Conservation (phyloP, 2,329 filamentous ascomycete species). For the Penicillium oxalicum region DNA sequence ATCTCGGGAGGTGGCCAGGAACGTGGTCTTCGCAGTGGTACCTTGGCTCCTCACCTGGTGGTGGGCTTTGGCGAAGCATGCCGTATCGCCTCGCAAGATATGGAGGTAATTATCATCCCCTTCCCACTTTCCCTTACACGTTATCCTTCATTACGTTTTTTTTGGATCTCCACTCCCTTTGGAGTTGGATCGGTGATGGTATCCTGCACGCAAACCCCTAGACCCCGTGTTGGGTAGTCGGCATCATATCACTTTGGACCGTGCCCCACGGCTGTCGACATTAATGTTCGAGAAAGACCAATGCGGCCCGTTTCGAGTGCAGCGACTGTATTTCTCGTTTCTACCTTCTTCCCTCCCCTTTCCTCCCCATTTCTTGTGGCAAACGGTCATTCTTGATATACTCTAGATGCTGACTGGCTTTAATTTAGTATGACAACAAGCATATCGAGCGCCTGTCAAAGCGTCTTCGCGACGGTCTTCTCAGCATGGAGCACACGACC, state of each 20-base stretch:
- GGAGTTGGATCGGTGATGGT: constrained; percentile 59
- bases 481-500: constrained; percentile 83
- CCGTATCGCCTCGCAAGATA: constrained; percentile 81
- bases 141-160: background rate
- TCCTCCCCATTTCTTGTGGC: constrained; percentile 17
- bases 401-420: constrained; percentile 6
- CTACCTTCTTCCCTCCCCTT: constrained; percentile 5
- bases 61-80: constrained; percentile 96
- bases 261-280: too few relatives aligned
- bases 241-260: too few relatives aligned
- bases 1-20: constrained; percentile 97
- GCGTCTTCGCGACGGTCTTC: constrained; percentile 71
- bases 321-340: too few relatives aligned
- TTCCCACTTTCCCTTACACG: constrained; percentile 9
- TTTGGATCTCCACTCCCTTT: background rate
- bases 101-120: constrained; percentile 62
- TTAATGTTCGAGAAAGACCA: too few relatives aligned
- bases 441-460: constrained; percentile 78
- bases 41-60: constrained; percentile 77
- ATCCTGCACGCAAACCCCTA: constrained; percentile 66
- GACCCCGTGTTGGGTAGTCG: constrained; percentile 29
- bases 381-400: too few relatives aligned
- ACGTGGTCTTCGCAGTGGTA: constrained; percentile 88
- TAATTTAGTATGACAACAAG: constrained; percentile 75
- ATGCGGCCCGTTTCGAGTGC: too few relatives aligned